A percentile compares a stretch with the other conserved stretches of the same genome.
Conservation (phyloP, 345 rosid genomes). For the Pugionium dolabratum region DNA sequence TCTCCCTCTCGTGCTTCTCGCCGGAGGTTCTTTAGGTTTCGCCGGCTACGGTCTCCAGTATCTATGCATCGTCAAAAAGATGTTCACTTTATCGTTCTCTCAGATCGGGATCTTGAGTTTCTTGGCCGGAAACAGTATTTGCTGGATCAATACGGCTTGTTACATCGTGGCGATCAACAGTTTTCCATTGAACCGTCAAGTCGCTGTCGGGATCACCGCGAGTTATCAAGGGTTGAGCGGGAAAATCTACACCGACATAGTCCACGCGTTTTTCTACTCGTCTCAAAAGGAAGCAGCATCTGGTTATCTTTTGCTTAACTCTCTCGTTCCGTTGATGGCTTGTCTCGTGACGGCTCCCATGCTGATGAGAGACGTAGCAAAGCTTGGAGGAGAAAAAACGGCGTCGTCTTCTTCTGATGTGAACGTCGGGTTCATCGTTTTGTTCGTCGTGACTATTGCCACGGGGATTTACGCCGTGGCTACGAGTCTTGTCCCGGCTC, state of each 20-base stretch:
- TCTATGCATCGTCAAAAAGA: constrained; percentile 51
- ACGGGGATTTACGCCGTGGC: constrained; percentile 70
- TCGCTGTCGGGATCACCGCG: constrained; percentile 68
- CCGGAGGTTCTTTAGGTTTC: constrained; percentile 65
- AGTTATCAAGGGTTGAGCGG: constrained; percentile 85
- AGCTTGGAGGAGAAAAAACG: constrained; percentile 3
- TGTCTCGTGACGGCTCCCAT: constrained; percentile 49
- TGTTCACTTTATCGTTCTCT: constrained; percentile 52
- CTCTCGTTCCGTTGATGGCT: constrained; percentile 53
- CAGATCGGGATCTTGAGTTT: constrained; percentile 63
- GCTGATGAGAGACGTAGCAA: constrained; percentile 29
- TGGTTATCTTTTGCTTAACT: constrained; percentile 63
- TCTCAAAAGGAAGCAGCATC: constrained; percentile 46
- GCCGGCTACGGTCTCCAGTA: constrained; percentile 81
- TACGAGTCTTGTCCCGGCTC: constrained; percentile 50
- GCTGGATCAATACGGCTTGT: constrained; percentile 92
- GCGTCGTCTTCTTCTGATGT: constrained; percentile 4
- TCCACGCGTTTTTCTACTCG: constrained; percentile 43
- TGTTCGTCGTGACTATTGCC: constrained; percentile 57
- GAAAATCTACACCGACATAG: constrained; percentile 67
- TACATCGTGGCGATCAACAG: constrained; percentile 55
- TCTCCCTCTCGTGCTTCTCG: constrained; percentile 68
- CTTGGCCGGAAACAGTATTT: constrained; percentile 89
- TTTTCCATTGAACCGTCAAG: constrained; percentile 58
- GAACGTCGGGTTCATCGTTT: constrained; percentile 42